These are phyloP conservation scores for Rhizopus stolonifer DNA, from an alignment of 371 early-diverging fungal genomes.

Conservation along the genomic window DNA sequence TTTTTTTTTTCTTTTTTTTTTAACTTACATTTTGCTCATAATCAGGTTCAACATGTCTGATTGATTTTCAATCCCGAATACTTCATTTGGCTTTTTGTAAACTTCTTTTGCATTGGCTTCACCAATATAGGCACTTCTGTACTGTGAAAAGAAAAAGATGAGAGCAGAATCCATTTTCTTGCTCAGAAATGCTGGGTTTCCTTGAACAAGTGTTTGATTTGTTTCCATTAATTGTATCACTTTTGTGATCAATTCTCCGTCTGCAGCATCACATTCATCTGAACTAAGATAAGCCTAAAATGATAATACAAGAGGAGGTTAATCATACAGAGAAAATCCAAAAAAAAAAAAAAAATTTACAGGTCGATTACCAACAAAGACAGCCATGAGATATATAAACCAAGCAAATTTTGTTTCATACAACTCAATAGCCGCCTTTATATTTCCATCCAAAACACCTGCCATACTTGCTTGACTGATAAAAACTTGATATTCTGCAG, in stretches of 20 bases:
- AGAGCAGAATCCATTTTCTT: constrained; percentile 67
- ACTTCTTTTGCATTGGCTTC: constrained; percentile 43
- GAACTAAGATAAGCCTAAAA: constrained; percentile 55
- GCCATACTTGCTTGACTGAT: constrained; percentile 24
- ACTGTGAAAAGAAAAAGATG: constrained; percentile 69
- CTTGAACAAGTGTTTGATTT: constrained; percentile 32
- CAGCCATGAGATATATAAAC: constrained; percentile 73
- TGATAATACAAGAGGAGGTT: too few relatives aligned
- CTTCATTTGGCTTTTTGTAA: constrained; percentile 54
- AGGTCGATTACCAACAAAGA: constrained; percentile 61
- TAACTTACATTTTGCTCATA: constrained; percentile 64
- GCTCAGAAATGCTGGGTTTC: constrained; percentile 22
- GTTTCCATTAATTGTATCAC: constrained; percentile 53
- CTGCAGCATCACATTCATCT: constrained; percentile 56
- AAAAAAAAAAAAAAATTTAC: constrained; percentile 27
- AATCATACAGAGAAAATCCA: too few relatives aligned
- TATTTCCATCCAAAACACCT: constrained; percentile 17
- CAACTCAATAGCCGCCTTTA: constrained; percentile 40
- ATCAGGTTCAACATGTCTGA: constrained; percentile 64
- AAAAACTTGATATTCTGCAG: constrained; percentile 49
- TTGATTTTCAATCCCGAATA: constrained; percentile 56
- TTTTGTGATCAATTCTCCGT: constrained; percentile 57
- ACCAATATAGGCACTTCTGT: constrained; percentile 72
- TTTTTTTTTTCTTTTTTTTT: background rate
- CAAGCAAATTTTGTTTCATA: constrained; percentile 70